Conservation (phyloP, 1,284 basidiomycete genomes). For the Mycena sp. region DNA sequence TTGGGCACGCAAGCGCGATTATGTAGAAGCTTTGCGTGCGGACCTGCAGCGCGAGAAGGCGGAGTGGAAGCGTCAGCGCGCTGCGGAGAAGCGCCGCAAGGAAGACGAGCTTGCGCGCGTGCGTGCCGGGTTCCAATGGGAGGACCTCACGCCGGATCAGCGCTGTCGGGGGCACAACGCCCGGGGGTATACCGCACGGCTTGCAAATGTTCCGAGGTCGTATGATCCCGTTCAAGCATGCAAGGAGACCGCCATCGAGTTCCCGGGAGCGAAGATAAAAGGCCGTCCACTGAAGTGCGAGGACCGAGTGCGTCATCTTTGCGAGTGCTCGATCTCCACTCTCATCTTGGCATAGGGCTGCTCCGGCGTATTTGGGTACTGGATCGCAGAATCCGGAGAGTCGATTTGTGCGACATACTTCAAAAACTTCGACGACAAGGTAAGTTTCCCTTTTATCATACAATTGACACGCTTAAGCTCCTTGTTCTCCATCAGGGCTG, state of each 20-base stretch:
- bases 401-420: conserved; percentile 16
- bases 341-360: conserved; percentile 13
- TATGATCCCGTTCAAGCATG: conserved; percentile 17
- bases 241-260: conserved; percentile 3
- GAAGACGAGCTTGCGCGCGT: conserved; percentile 7
- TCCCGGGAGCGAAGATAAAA: conserved; percentile 7
- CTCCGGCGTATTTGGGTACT: conserved; percentile 14
- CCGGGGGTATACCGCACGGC: conserved; percentile 11
- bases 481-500: conserved; percentile 13
- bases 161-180: conserved; percentile 10
- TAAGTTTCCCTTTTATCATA: conserved; percentile 12
- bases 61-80: conserved; percentile 12
- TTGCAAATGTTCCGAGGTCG: conserved; percentile 14
- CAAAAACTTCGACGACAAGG: conserved; percentile 15
- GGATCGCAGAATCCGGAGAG: conserved; percentile 12
- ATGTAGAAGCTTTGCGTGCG: conserved; percentile 12
- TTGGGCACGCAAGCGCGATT: conserved; percentile 8
- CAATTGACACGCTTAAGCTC: conserved; percentile 12
- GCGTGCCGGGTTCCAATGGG: conserved; percentile 9
- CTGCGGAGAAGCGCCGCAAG: conserved; percentile 12
- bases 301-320: conserved; percentile 14
- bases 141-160: conserved; percentile 6
- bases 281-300: conserved; percentile 13
- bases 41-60: conserved; percentile 12
- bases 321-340: conserved; percentile 11